Conservation (phyloP, 2,329 filamentous ascomycete genomes). For the Aspergillus sclerotialis region DNA sequence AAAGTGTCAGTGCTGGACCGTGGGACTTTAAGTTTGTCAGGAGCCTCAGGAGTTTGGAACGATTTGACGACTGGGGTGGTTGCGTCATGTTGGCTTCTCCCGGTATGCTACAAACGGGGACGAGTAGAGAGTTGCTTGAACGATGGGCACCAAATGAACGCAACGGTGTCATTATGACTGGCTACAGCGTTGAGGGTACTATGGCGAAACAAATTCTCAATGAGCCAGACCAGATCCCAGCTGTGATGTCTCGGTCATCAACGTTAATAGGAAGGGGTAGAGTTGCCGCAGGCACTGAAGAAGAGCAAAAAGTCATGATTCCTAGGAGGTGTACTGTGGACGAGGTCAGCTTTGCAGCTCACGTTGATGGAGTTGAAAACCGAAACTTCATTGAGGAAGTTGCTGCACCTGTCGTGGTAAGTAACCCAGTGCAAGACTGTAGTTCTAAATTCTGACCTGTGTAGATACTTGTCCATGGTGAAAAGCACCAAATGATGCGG, state of each 20-base stretch:
- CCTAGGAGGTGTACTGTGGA: slow-evolving; percentile 86
- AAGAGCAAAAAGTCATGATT: slow-evolving; percentile 84
- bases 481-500: slow-evolving; percentile 97
- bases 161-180: slow-evolving; percentile 97
- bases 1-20: slow-evolving; percentile 61
- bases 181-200: slow-evolving; percentile 96
- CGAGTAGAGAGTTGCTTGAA: slow-evolving; percentile 86
- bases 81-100: slow-evolving; percentile 97
- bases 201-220: slow-evolving; percentile 96
- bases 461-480: slow-evolving; percentile 91
- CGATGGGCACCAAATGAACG: slow-evolving; percentile 93
- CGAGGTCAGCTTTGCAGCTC: slow-evolving; percentile 91
- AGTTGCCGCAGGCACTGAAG: slow-evolving; percentile 54
- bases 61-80: slow-evolving; percentile 90
- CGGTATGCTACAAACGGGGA: slow-evolving; percentile 96
- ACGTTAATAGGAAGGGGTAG: slow-evolving; percentile 49
- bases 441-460: not conserved
- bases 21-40: slow-evolving; percentile 97
- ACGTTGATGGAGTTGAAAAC: slow-evolving; percentile 94
- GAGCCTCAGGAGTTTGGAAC: slow-evolving; percentile 83
- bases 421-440: slow-evolving; percentile 29
- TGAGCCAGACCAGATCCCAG: slow-evolving; percentile 89
- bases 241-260: slow-evolving; percentile 71
- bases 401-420: slow-evolving; percentile 80
- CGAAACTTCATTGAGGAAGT: slow-evolving; percentile 96